Evolutionary conservation across 75 land plant species (phyloP), one percentile per base, ranked within the genome.

Genomic region (Adiantum capillusveneris): DNA sequence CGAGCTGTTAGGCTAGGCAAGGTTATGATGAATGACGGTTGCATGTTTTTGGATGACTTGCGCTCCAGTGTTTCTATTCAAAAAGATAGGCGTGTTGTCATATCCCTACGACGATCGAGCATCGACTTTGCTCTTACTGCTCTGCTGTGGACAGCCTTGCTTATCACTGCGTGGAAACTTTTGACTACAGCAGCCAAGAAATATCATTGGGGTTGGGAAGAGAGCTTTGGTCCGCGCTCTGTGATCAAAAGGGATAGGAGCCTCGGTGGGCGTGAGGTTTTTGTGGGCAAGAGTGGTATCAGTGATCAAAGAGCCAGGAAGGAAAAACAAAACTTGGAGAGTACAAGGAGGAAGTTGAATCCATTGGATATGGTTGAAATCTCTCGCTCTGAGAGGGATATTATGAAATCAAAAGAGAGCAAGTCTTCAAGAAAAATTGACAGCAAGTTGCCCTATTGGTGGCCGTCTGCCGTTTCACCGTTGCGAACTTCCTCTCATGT

Each of bases 191-290:
- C 27, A 29, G 64, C 64, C 22, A 62, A 57, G 25, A 55, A 55
- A 45, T 60, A 52, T 70, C 44, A 55, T 58, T 55, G 56, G 71
- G 69, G 69, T 20, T 41, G 54, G 60, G 67, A 62, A 21, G 54
- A 62, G 11, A 39, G 46, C 57, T 70, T 18, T n/a, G 57, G 28
- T 27, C 25, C 21, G 46, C 58, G 9, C 27, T 58, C 42, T 67
- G 58, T 67, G 17, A 14, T 53, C 45, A 42, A 79, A 56, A 78
- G 94, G 65, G 97, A 92, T 59, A 55, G 97, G 61, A 92, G 97
- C 73, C 74, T 92, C 27, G 94, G 82, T 16, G 97, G 97, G 26
- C 77, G 56, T 51, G 87, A 85, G 57, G 95, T 92, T 19, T 60
- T 85, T 1, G 97, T 92, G 0, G 75, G 80, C 29, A 72, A 39